Conservation (phyloP, 2,329 filamentous ascomycete genomes). For the Scorias spongiosa region DNA sequence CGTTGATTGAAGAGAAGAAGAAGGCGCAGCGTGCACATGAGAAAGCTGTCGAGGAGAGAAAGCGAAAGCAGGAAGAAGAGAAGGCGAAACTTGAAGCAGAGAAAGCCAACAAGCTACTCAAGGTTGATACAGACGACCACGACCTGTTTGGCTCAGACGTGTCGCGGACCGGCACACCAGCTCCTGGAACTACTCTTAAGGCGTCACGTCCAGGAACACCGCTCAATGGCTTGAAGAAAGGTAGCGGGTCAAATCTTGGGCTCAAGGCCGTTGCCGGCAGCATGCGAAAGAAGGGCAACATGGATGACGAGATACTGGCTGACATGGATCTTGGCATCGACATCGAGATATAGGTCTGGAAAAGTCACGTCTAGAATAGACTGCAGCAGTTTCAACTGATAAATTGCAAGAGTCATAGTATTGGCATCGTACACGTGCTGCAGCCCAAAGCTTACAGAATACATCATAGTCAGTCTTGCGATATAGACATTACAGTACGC, state of each 20-base stretch:
- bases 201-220: slow-evolving; percentile 31
- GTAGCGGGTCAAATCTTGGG: slow-evolving; percentile 13
- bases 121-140: slow-evolving; percentile 15
- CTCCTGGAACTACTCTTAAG: not conserved
- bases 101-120: slow-evolving; percentile 15
- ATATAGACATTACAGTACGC: too few relatives aligned
- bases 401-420: too few relatives aligned
- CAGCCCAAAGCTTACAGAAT: too few relatives aligned
- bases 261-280: slow-evolving; percentile 32
- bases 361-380: not conserved
- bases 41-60: slow-evolving; percentile 38
- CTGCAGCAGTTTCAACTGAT: not conserved
- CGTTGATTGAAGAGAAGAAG: slow-evolving; percentile 60
- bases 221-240: slow-evolving; percentile 29
- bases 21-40: slow-evolving; percentile 28
- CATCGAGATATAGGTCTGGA: slow-evolving; percentile 52
- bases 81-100: slow-evolving; percentile 5
- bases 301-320: slow-evolving; percentile 87
- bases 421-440: too few relatives aligned
- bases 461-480: too few relatives aligned
- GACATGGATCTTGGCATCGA: slow-evolving; percentile 83
- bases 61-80: slow-evolving; percentile 28
- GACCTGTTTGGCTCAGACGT: slow-evolving; percentile 32
- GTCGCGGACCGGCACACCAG: slow-evolving; percentile 23
- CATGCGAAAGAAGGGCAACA: slow-evolving; percentile 47